Percentiles rank a stretch among this genome's conserved stretches.
These are phyloP conservation scores for Macrocybe sp. DNA, from an alignment of 1,284 basidiomycete genomes.

Conservation along the genomic window DNA sequence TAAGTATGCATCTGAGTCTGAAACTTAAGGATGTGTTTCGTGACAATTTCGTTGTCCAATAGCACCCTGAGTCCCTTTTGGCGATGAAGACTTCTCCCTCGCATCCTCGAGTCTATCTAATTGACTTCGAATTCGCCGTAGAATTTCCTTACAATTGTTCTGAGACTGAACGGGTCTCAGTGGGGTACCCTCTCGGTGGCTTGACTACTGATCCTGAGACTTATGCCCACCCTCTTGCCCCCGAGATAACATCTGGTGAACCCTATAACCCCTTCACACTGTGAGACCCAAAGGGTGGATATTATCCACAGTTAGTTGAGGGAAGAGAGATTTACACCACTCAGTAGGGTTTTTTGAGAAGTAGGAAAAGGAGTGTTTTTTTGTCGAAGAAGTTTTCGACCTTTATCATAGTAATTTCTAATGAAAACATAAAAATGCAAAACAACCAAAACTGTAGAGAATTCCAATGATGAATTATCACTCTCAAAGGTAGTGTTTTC, in stretches of 20 bases:
- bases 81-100: constrained; percentile 8
- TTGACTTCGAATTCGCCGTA: constrained; percentile 23
- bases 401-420: no score
- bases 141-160: constrained; percentile 14
- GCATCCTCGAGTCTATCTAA: constrained; percentile 21
- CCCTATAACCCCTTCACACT: constrained; percentile 20
- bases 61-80: constrained; percentile 20
- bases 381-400: no score
- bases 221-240: constrained; percentile 16
- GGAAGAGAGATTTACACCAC: no score
- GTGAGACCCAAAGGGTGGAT: no score
- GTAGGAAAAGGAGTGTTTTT: no score
- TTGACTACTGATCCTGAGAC: constrained; percentile 3
- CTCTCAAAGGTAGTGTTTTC: no score
- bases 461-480: no score
- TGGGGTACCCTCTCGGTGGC: constrained; percentile 12
- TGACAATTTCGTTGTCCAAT: constrained; percentile 23
- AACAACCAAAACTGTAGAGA: no score
- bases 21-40: constrained; percentile 19
- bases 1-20: no score
- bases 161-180: constrained; percentile 7
- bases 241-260: constrained; percentile 13
- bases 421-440: no score
- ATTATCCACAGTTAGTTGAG: no score
- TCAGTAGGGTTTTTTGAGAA: no score